These are phyloP conservation scores for Curvularia hawaiiensis DNA, from an alignment of 2,329 filamentous ascomycete genomes.

Conservation along the genomic window DNA sequence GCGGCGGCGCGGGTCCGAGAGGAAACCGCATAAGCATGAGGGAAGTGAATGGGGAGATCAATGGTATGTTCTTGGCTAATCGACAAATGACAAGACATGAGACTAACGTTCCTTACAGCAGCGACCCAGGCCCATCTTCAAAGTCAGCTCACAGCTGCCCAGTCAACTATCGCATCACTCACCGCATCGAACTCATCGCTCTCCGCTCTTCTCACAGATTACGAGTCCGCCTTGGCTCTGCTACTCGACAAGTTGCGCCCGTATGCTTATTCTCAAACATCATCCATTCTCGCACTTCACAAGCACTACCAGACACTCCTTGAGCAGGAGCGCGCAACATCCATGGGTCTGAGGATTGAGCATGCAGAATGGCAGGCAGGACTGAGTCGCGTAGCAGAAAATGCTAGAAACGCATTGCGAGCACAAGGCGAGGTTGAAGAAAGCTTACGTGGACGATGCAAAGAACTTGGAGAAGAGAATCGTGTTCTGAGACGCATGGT, in stretches of 20 bases:
- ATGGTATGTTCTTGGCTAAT: conserved; percentile 28
- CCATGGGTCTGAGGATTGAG: conserved; percentile 53
- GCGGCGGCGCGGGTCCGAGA: conserved; percentile 1
- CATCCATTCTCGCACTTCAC: conserved; percentile 52
- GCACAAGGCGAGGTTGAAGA: conserved; percentile 45
- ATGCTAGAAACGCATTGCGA: conserved; percentile 48
- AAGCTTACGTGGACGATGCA: conserved; percentile 47
- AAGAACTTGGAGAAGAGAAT: conserved; percentile 55
- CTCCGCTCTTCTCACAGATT: conserved; percentile 44
- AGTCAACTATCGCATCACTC: conserved; percentile 36
- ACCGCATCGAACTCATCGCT: conserved; percentile 34
- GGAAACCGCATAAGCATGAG: conserved; percentile 21
- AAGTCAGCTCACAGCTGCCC: conserved; percentile 36
- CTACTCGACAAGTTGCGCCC: conserved; percentile 43
- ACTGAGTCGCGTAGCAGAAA: conserved; percentile 50
- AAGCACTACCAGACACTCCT: conserved; percentile 55
- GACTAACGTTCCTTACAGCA: conserved; percentile 26
- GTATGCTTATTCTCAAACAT: conserved; percentile 49
- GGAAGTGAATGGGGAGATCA: conserved; percentile 46
- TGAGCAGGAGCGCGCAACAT: conserved; percentile 50
- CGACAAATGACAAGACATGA: background rate
- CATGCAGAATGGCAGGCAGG: conserved; percentile 57
- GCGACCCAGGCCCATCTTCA: conserved; percentile 40
- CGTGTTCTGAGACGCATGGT: conserved; percentile 51
- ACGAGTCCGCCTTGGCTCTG: conserved; percentile 50